Evolutionary conservation across 2,329 filamentous ascomycete species (phyloP).

Genomic region (Bipolaris zeicola): DNA sequence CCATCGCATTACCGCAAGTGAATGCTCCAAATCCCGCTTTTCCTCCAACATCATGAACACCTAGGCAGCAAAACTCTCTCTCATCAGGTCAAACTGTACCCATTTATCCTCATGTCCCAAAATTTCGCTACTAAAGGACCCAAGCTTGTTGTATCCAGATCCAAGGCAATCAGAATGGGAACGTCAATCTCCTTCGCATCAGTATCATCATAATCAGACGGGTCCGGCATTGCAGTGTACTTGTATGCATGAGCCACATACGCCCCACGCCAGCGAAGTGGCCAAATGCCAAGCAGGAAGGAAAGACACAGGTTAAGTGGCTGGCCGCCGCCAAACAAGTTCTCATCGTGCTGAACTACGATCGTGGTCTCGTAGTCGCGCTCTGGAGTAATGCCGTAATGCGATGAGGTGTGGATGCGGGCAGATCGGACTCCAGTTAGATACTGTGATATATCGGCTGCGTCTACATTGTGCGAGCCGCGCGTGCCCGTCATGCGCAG

Average conservation of each 20-base stretch:
- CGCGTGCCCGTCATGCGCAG: neutral
- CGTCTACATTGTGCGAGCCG: neutral
- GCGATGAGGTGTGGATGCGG: neutral
- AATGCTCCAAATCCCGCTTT: no score
- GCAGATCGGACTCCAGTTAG: neutral
- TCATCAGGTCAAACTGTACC: no score
- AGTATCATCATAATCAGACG: neutral
- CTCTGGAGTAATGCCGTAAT: neutral
- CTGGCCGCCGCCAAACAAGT: neutral
- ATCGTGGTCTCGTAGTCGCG: neutral
- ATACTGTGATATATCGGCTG: neutral
- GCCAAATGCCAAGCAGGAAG: neutral
- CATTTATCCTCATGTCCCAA: no score
- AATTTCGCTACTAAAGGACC: no score
- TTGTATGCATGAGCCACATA: neutral
- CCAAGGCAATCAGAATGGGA: neutral
- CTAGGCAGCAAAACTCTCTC: no score
- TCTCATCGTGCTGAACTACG: neutral
- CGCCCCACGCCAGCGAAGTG: neutral
- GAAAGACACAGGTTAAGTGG: neutral
- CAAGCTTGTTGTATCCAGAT: neutral
- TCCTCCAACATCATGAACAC: no score
- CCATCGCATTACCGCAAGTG: no score
- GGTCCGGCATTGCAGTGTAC: neutral
- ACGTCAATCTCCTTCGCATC: neutral